Conservation (phyloP, 306 rosid genomes). For the Prosopis cineraria region DNA sequence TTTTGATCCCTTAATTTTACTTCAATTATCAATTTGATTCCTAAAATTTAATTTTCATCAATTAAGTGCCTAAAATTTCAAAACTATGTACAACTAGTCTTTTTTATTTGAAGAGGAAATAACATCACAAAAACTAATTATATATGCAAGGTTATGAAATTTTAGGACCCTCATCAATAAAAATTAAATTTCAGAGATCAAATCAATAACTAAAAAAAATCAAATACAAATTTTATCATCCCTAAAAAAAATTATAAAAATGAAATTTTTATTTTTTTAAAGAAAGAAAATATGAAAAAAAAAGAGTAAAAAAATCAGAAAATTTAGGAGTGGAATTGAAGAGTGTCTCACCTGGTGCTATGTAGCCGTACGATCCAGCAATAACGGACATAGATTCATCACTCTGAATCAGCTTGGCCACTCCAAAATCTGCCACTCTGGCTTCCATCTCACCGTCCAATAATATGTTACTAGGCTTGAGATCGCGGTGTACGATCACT, state of each 20-base stretch:
- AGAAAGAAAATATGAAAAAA: neutral
- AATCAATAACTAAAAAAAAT: neutral
- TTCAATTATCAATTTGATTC: too few relatives aligned
- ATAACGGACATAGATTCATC: conserved; percentile 97
- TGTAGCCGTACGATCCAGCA: conserved; percentile 96
- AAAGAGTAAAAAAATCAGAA: neutral
- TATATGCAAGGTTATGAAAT: too few relatives aligned
- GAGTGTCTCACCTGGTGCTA: conserved; percentile 76
- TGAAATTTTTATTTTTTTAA: neutral
- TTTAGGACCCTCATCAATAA: too few relatives aligned
- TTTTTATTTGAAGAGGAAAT: too few relatives aligned
- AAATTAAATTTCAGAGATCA: too few relatives aligned
- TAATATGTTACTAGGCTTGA: conserved; percentile 84
- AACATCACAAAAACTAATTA: too few relatives aligned
- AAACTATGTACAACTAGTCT: too few relatives aligned
- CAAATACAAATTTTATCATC: too few relatives aligned
- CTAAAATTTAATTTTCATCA: too few relatives aligned
- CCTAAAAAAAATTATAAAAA: neutral
- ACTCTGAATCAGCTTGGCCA: conserved; percentile 79
- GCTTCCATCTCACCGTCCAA: conserved; percentile 93
- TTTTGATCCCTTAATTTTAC: too few relatives aligned
- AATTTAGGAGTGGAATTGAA: neutral
- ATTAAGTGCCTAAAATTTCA: too few relatives aligned
- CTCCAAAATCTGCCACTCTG: conserved; percentile 93
- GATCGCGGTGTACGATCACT: conserved; percentile 83